These are phyloP conservation scores for Alternaria sp. DNA, from an alignment of 2,329 filamentous ascomycete genomes.

Conservation along the genomic window DNA sequence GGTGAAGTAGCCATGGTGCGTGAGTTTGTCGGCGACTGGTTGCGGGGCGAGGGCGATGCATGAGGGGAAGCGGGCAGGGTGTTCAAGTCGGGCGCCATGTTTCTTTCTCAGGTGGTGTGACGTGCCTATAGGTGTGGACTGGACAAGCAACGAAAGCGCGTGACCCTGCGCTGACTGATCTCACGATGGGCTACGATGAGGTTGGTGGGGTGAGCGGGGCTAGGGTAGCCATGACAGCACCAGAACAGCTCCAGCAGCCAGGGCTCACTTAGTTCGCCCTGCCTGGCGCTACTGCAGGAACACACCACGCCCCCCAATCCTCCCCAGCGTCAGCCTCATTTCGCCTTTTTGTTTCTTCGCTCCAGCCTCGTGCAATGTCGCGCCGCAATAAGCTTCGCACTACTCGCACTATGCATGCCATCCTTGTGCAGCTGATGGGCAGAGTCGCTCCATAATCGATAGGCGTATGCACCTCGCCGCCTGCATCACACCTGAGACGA, in stretches of 20 bases:
- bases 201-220: constrained; percentile 14
- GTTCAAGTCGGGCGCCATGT: constrained; percentile 63
- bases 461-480: constrained; percentile 13
- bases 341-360: background rate
- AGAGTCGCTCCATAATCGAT: background rate
- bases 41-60: constrained; percentile 43
- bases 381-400: constrained; percentile 9
- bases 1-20: constrained; percentile 66
- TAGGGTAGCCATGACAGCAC: background rate
- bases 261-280: background rate
- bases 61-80: constrained; percentile 63
- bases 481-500: constrained; percentile 19
- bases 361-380: constrained; percentile 1
- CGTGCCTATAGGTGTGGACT: constrained; percentile 1
- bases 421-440: background rate
- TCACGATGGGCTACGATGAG: background rate
- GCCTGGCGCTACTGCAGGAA: constrained; percentile 15
- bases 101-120: constrained; percentile 18
- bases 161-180: background rate
- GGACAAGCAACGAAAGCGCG: background rate
- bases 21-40: constrained; percentile 49
- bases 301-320: background rate
- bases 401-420: background rate
- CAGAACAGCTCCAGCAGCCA: background rate
- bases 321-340: constrained; percentile 1